Conservation (phyloP, 495 filamentous ascomycete species). For the Hypoxylon cercidicola region DNA sequence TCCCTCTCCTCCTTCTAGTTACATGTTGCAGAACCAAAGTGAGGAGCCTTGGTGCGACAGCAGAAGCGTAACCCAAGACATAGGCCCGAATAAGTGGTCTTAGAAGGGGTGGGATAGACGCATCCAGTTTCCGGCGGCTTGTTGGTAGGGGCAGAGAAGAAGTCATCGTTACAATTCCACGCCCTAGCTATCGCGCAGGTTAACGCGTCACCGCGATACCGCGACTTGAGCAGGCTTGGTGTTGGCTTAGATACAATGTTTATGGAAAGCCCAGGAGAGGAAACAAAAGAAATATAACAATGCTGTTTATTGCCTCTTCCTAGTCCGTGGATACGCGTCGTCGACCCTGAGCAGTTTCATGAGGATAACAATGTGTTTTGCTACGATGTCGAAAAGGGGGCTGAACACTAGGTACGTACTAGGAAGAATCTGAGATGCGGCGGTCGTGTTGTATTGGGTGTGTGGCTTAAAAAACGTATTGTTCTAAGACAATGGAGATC, state of each 20-base stretch:
- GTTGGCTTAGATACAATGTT: slow-evolving; percentile 5
- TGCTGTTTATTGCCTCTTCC: slow-evolving; percentile 3
- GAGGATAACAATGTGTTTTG: slow-evolving; percentile 11
- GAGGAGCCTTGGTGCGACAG: slow-evolving; percentile 72
- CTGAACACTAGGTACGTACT: slow-evolving; percentile 15
- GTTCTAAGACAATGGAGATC: slow-evolving; percentile 8
- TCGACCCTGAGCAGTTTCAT: slow-evolving; percentile 6
- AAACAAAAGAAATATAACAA: not conserved
- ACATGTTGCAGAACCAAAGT: slow-evolving; percentile 62
- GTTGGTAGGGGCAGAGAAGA: slow-evolving; percentile 33
- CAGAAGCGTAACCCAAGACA: slow-evolving; percentile 76
- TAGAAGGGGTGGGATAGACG: slow-evolving; percentile 53
- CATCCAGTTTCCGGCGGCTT: slow-evolving; percentile 46
- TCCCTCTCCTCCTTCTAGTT: slow-evolving; percentile 56
- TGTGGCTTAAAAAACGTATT: slow-evolving; percentile 19
- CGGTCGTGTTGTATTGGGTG: slow-evolving; percentile 30
- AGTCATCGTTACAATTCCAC: slow-evolving; percentile 36
- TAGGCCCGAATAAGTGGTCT: slow-evolving; percentile 78
- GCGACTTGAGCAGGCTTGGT: slow-evolving; percentile 20
- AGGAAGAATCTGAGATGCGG: slow-evolving; percentile 24
- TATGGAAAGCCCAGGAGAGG: slow-evolving; percentile 10
- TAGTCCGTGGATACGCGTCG: slow-evolving; percentile 2
- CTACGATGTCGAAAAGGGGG: slow-evolving; percentile 23
- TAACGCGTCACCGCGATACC: slow-evolving; percentile 37
- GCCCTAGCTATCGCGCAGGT: slow-evolving; percentile 24